These are phyloP conservation scores for Trypanosoma congolense DNA, from an alignment of 208 protist species.

Conservation along the genomic window DNA sequence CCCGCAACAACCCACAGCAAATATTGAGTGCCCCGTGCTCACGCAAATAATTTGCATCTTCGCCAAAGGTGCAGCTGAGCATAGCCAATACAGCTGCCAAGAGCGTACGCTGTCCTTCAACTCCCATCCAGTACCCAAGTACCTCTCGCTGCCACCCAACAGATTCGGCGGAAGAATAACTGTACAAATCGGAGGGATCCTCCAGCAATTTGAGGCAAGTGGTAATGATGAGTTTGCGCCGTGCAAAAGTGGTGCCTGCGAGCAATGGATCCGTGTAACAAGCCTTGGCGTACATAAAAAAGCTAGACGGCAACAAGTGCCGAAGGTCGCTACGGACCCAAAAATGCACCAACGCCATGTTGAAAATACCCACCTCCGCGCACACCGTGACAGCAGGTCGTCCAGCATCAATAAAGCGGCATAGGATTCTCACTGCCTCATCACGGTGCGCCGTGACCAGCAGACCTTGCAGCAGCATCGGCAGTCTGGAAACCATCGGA, in stretches of 20 bases:
- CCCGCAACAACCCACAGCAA: conserved; percentile 63
- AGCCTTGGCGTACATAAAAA: conserved; percentile 84
- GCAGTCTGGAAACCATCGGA: conserved; percentile 66
- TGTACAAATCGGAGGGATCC: conserved; percentile 40
- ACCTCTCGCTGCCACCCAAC: conserved; percentile 70
- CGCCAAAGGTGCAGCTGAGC: conserved; percentile 46
- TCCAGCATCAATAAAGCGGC: conserved; percentile 77
- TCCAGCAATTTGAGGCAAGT: conserved; percentile 57
- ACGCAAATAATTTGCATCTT: conserved; percentile 43
- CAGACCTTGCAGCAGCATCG: conserved; percentile 74
- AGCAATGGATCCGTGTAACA: conserved; percentile 77
- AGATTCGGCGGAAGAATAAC: conserved; percentile 7
- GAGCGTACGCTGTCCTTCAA: conserved; percentile 63
- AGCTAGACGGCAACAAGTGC: conserved; percentile 67
- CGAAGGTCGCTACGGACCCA: conserved; percentile 70
- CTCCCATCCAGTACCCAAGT: conserved; percentile 50
- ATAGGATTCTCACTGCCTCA: conserved; percentile 65
- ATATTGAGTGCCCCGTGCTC: conserved; percentile 40
- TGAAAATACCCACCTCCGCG: conserved; percentile 76
- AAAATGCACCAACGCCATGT: conserved; percentile 65
- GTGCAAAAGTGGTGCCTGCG: conserved; percentile 35
- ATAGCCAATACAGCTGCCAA: conserved; percentile 57
- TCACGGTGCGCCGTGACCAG: conserved; percentile 72
- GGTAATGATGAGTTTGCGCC: conserved; percentile 43
- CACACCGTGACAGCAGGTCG: conserved; percentile 64